Conservation (phyloP, 2,329 filamentous ascomycete genomes). For the Podosphaera xanthii region DNA sequence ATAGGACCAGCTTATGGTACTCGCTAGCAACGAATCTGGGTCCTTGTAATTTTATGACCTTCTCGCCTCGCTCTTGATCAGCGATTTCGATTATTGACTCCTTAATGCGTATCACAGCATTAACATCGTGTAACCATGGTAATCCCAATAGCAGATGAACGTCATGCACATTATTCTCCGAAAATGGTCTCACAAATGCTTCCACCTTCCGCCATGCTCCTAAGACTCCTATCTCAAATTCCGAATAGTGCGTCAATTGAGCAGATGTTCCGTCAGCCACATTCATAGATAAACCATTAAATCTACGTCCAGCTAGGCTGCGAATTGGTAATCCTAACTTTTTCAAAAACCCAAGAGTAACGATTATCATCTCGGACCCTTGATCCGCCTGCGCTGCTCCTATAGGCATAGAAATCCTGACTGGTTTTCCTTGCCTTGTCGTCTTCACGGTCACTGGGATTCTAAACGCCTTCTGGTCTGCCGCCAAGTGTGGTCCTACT, state of each 20-base stretch:
- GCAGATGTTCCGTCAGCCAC: neutral
- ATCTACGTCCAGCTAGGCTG: neutral
- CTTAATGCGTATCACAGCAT: too few relatives aligned
- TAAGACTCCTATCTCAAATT: neutral
- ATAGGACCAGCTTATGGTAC: too few relatives aligned
- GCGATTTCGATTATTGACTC: too few relatives aligned
- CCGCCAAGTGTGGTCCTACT: too few relatives aligned
- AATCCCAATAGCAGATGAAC: neutral
- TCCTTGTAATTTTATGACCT: too few relatives aligned
- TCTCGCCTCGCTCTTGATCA: too few relatives aligned
- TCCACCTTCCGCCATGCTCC: neutral
- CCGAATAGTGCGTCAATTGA: neutral
- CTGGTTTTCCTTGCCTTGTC: neutral
- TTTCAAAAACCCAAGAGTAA: neutral
- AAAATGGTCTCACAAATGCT: neutral
- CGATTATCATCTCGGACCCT: neutral
- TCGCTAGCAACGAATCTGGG: too few relatives aligned
- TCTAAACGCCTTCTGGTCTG: too few relatives aligned
- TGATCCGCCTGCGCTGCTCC: neutral
- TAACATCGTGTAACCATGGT: too few relatives aligned
- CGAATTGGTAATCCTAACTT: neutral
- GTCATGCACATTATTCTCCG: neutral
- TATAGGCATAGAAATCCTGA: neutral
- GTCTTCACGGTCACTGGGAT: neutral
- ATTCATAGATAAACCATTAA: neutral